These are phyloP conservation scores for Penicillium sp. DNA, from an alignment of 2,329 filamentous ascomycete genomes.

Conservation along the genomic window DNA sequence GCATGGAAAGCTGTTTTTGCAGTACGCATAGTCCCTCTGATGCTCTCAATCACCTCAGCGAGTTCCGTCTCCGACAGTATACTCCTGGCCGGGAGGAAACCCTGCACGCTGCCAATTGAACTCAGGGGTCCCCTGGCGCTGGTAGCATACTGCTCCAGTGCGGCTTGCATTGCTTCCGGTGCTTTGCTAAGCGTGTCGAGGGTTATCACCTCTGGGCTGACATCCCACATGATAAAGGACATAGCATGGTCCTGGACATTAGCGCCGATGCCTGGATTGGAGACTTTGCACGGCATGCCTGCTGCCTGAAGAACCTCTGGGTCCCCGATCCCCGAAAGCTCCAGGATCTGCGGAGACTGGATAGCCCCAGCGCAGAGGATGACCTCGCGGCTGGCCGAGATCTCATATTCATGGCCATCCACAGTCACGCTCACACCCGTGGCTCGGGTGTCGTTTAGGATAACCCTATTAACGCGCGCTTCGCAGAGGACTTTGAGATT, in stretches of 20 bases:
- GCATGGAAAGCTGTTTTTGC: slow-evolving; percentile 1
- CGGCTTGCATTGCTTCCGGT: background rate
- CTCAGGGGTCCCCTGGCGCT: background rate
- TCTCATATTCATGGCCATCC: background rate
- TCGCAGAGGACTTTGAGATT: slow-evolving; percentile 55
- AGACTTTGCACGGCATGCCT: slow-evolving; percentile 48
- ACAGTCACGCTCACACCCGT: slow-evolving; percentile 37
- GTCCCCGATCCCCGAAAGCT: slow-evolving; percentile 65
- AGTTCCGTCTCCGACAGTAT: slow-evolving; percentile 4
- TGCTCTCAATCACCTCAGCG: background rate
- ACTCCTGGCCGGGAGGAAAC: slow-evolving; percentile 7
- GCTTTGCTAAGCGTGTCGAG: slow-evolving; percentile 20
- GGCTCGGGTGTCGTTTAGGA: slow-evolving; percentile 23
- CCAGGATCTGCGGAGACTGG: slow-evolving; percentile 63
- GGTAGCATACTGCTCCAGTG: background rate
- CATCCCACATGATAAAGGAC: slow-evolving; percentile 2
- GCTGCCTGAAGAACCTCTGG: slow-evolving; percentile 45
- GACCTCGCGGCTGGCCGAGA: slow-evolving; percentile 53
- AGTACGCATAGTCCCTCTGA: background rate
- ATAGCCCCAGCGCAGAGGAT: slow-evolving; percentile 64
- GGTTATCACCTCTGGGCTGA: slow-evolving; percentile 21
- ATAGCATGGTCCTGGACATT: slow-evolving; percentile 54
- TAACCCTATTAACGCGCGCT: slow-evolving; percentile 47
- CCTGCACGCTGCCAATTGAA: background rate
- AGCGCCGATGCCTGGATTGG: slow-evolving; percentile 51